Conservation (phyloP, 495 filamentous ascomycete species). For the Penicillium cinerascens region DNA sequence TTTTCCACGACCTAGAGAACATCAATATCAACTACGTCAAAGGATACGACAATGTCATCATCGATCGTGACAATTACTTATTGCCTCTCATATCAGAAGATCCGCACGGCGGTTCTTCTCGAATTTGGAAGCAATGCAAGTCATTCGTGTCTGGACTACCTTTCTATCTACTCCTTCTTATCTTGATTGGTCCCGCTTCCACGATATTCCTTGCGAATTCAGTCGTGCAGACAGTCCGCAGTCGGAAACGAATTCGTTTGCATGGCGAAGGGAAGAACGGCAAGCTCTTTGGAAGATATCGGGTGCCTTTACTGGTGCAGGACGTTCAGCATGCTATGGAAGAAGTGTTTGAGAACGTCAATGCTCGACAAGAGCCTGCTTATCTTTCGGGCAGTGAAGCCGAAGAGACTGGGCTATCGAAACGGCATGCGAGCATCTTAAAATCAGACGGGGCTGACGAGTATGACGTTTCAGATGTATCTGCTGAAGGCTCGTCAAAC, state of each 20-base stretch:
- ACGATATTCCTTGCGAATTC: slow-evolving; percentile 72
- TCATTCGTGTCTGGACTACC: slow-evolving; percentile 45
- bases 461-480: no score
- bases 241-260: slow-evolving; percentile 64
- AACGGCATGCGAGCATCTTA: not conserved
- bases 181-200: slow-evolving; percentile 67
- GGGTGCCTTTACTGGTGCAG: slow-evolving; percentile 70
- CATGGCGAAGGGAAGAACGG: slow-evolving; percentile 71
- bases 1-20: slow-evolving; percentile 61
- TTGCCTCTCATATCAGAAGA: slow-evolving; percentile 37
- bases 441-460: not conserved
- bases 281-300: slow-evolving; percentile 61
- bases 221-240: slow-evolving; percentile 67
- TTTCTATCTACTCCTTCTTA: slow-evolving; percentile 55
- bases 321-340: slow-evolving; percentile 70
- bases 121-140: slow-evolving; percentile 25
- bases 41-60: slow-evolving; percentile 71
- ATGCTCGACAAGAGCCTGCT: slow-evolving; percentile 56
- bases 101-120: slow-evolving; percentile 28
- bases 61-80: slow-evolving; percentile 65
- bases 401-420: slow-evolving; percentile 5
- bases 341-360: slow-evolving; percentile 67
- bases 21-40: slow-evolving; percentile 67
- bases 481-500: slow-evolving; percentile 30
- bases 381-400: slow-evolving; percentile 51